phyloP scores from a whole-genome alignment of 2,329 filamentous ascomycete genomes.

The Neophaeococcomyces mojaviensis region DNA sequence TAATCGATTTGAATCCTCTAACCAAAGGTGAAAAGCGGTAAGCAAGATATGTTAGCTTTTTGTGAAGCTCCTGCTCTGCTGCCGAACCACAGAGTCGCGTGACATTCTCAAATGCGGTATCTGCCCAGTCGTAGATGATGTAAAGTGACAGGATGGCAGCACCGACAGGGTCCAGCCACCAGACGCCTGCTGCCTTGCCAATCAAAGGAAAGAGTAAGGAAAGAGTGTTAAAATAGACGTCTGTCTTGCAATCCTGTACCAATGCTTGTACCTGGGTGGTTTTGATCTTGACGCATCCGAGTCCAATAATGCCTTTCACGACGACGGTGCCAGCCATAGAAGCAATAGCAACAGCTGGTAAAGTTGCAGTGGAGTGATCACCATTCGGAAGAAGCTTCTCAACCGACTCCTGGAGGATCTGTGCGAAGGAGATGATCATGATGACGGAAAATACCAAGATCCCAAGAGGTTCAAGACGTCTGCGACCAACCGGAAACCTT shows the following conservation, averaged over 20 bases:
- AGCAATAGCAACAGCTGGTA: slow-evolving; percentile 48
- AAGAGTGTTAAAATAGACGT: slow-evolving; percentile 58
- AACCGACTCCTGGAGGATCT: slow-evolving; percentile 56
- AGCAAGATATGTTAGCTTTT: slow-evolving; percentile 54
- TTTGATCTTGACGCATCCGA: slow-evolving; percentile 53
- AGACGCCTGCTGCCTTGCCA: slow-evolving; percentile 50
- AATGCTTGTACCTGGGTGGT: slow-evolving; percentile 59
- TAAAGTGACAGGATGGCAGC: slow-evolving; percentile 56
- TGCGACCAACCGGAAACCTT: slow-evolving; percentile 51
- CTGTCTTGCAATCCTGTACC: slow-evolving; percentile 57
- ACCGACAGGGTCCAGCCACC: slow-evolving; percentile 61
- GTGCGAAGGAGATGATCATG: slow-evolving; percentile 56
- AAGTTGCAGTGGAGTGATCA: slow-evolving; percentile 21
- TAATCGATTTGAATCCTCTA: slow-evolving; percentile 47
- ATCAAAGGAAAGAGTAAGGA: slow-evolving; percentile 57
- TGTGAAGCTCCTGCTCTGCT: slow-evolving; percentile 43
- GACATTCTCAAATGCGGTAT: slow-evolving; percentile 54
- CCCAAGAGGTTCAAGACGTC: slow-evolving; percentile 53
- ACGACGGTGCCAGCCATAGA: slow-evolving; percentile 52
- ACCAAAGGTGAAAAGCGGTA: slow-evolving; percentile 50
- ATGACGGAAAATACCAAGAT: slow-evolving; percentile 57
- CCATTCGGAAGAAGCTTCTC: slow-evolving; percentile 47
- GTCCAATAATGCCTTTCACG: slow-evolving; percentile 54
- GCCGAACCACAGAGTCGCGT: slow-evolving; percentile 52
- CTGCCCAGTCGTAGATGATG: slow-evolving; percentile 63